Conservation (phyloP, 2,329 filamentous ascomycete genomes). For the Macrophomina phaseolina region DNA sequence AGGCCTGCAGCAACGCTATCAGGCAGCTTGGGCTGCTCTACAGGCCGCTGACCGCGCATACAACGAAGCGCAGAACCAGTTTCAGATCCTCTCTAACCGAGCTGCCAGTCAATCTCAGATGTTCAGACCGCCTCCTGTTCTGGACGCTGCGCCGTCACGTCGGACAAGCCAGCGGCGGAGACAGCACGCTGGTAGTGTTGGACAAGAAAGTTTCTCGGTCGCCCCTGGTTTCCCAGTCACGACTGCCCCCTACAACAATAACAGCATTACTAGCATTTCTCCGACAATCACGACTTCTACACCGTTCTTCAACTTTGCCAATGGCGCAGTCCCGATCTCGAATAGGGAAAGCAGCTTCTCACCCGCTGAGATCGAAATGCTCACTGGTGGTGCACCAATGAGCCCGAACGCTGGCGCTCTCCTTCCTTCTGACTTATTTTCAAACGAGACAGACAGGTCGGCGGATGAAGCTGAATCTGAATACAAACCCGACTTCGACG, state of each 20-base stretch:
- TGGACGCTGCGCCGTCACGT: slow-evolving; percentile 38
- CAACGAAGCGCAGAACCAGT: slow-evolving; percentile 49
- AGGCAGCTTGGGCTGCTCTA: slow-evolving; percentile 42
- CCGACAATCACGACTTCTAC: slow-evolving; percentile 59
- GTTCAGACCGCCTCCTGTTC: slow-evolving; percentile 38
- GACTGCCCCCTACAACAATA: slow-evolving; percentile 53
- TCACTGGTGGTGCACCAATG: slow-evolving; percentile 71
- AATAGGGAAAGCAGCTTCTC: slow-evolving; percentile 35
- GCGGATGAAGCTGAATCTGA: slow-evolving; percentile 6
- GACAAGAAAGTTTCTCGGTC: slow-evolving; percentile 45
- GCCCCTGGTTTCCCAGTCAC: slow-evolving; percentile 37
- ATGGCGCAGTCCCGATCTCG: slow-evolving; percentile 58
- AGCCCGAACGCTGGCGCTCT: slow-evolving; percentile 78
- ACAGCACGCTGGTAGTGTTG: slow-evolving; percentile 34
- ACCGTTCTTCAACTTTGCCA: slow-evolving; percentile 63
- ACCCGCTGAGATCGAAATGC: slow-evolving; percentile 66
- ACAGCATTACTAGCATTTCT: slow-evolving; percentile 52
- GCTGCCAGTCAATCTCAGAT: slow-evolving; percentile 45
- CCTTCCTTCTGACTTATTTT: slow-evolving; percentile 70
- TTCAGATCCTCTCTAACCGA: slow-evolving; percentile 46
- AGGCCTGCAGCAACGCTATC: slow-evolving; percentile 59
- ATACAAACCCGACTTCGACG: slow-evolving; percentile 41
- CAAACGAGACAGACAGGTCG: slow-evolving; percentile 64
- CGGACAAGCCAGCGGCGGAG: slow-evolving; percentile 49
- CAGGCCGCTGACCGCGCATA: slow-evolving; percentile 45